Percentiles rank a stretch among this genome's conserved stretches.
These are phyloP conservation scores for Capronia coronata DNA, from an alignment of 2,329 filamentous ascomycete species.

Conservation along the genomic window DNA sequence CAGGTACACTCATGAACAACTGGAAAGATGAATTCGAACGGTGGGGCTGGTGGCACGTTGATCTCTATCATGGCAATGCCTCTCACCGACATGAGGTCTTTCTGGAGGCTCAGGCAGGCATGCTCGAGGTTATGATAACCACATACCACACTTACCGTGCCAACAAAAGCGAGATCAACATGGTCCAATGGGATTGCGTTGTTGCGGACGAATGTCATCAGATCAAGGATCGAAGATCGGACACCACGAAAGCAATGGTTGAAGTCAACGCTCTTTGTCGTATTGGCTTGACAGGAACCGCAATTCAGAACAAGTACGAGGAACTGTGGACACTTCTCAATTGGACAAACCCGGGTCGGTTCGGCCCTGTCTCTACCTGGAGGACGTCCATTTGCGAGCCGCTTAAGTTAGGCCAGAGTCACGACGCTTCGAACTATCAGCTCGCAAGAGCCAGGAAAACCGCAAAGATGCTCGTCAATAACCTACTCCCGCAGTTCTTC, in stretches of 20 bases:
- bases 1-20: conserved; percentile 79
- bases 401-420: conserved; percentile 79
- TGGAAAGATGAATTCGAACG: conserved; percentile 80
- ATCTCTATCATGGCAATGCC: conserved; percentile 66
- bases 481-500: conserved; percentile 84
- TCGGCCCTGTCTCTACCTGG: conserved; percentile 68
- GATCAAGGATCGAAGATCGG: conserved; percentile 72
- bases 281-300: conserved; percentile 88
- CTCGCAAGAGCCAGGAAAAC: conserved; percentile 74
- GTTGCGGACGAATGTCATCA: conserved; percentile 90
- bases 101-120: conserved; percentile 64
- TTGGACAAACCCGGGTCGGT: conserved; percentile 81
- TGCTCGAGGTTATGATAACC: conserved; percentile 85
- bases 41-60: conserved; percentile 95
- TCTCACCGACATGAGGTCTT: conserved; percentile 63
- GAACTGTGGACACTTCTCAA: conserved; percentile 94
- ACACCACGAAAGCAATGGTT: conserved; percentile 79
- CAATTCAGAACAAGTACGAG: conserved; percentile 96
- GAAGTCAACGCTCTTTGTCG: conserved; percentile 85
- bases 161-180: conserved; percentile 69
- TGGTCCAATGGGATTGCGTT: conserved; percentile 85
- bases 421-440: conserved; percentile 79
- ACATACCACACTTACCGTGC: conserved; percentile 84
- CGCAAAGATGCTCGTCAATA: conserved; percentile 75
- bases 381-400: conserved; percentile 69